Evolutionary conservation across 345 rosid genomes (phyloP), one percentile per base, ranked within the genome.

Genomic region (Hevea brasiliensis): DNA sequence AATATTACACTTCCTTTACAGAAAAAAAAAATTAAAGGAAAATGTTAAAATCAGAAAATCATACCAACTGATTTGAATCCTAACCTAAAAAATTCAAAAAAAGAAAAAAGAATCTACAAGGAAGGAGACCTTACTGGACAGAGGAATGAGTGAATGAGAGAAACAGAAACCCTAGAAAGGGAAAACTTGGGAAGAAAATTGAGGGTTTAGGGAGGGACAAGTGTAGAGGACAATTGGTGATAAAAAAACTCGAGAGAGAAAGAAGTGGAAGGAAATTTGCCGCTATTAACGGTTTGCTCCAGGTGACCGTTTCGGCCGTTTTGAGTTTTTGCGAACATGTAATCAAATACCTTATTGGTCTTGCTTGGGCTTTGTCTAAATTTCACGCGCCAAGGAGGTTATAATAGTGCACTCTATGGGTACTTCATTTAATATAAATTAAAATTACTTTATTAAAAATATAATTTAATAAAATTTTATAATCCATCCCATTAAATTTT

Each of bases 181-280:
- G 42, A 26, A 3, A 37, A 37, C 23, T 23, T 12, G 9, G 23
- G 53, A 37, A 26, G 73, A 23, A 11, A 44, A 44, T 44, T 1
- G 59, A 21, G 8, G 44, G 8, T 41, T 41, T 41, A 41, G 44
- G 9, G 37, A 23, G 47, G n/a, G 24, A n/a, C 18, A 2, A 1
- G 56, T 24, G 57, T 21, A 54, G 70, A 23, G 45, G 7, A 53
- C 47, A 65, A 58, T 21, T 71, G 37, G 74, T 71, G 72, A 70
- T 74, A n/a, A 35, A 50, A 63, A 21, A 63, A 72, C 42, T 15
- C n/a, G 55, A 35, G 21, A 62, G 42, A 60, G 67, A 57, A 17
- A 53, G 72, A 50, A 59, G 35, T 63, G 80, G 86, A 74, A 82
- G 83, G 83, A 76, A 76, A 70, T 0, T 78, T 74, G 84, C 76